phyloP scores from a whole-genome alignment of 1,284 basidiomycete genomes.

The Malassezia brasiliensis region DNA sequence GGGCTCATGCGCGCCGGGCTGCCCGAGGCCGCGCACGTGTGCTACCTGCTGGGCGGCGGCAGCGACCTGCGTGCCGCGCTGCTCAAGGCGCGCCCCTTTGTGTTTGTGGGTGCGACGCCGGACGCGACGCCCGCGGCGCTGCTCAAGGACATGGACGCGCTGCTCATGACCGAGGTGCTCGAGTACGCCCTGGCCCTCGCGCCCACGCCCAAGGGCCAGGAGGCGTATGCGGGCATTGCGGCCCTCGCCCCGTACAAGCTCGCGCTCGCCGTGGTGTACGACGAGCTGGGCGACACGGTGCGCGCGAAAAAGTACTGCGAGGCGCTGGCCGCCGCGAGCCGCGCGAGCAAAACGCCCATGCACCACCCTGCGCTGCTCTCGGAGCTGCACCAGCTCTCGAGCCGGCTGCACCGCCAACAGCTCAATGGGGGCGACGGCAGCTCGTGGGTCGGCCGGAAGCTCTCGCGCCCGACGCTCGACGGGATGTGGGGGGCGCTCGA shows the following conservation, averaged over 20 bases:
- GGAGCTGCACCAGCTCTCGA: constrained; percentile 52
- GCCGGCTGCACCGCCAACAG: constrained; percentile 68
- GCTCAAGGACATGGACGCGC: constrained; percentile 63
- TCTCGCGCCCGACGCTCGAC: constrained; percentile 72
- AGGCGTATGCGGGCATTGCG: constrained; percentile 68
- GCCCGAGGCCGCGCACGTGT: constrained; percentile 78
- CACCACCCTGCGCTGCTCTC: background rate
- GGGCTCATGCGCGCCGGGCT: constrained; percentile 64
- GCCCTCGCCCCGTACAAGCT: constrained; percentile 83
- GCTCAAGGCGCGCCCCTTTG: constrained; percentile 36
- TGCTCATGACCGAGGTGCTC: constrained; percentile 79
- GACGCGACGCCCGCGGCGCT: constrained; percentile 59
- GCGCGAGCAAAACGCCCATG: constrained; percentile 50
- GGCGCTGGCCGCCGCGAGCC: constrained; percentile 65
- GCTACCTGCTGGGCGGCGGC: constrained; percentile 58
- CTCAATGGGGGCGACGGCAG: constrained; percentile 63
- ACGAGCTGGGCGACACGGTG: constrained; percentile 50
- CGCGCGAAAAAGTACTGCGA: constrained; percentile 65
- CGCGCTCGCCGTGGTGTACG: constrained; percentile 65
- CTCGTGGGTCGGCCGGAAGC: constrained; percentile 59
- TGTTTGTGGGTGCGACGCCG: constrained; percentile 48
- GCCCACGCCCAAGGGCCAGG: constrained; percentile 68
- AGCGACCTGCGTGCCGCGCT: constrained; percentile 40
- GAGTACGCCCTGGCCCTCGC: constrained; percentile 80
- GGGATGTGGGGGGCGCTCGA: constrained; percentile 87